Evolutionary conservation across 2,329 filamentous ascomycete species (phyloP).

Genomic region (Ilyonectria sp.): DNA sequence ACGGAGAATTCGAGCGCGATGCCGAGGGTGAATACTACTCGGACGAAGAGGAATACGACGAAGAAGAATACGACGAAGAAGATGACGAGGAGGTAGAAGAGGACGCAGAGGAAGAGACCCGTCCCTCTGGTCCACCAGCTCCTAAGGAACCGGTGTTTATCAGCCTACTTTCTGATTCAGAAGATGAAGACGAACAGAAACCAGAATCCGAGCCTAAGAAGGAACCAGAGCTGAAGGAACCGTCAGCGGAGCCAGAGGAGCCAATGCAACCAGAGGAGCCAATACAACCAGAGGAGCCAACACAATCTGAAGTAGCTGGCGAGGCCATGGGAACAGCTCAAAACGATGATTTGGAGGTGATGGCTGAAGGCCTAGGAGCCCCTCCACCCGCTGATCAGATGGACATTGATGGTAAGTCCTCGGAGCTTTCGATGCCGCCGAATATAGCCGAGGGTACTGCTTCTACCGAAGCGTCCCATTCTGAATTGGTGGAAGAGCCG

Average conservation of each 20-base stretch:
- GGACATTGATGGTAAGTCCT: slow-evolving; percentile 26
- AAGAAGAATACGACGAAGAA: slow-evolving; percentile 44
- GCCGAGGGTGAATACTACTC: slow-evolving; percentile 47
- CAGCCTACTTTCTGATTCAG: slow-evolving; percentile 63
- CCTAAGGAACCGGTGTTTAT: slow-evolving; percentile 60
- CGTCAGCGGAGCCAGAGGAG: not conserved
- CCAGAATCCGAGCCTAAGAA: slow-evolving; percentile 18
- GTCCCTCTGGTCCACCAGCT: slow-evolving; percentile 30
- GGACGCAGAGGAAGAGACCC: slow-evolving; percentile 37
- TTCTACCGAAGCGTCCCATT: not conserved
- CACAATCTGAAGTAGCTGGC: not conserved
- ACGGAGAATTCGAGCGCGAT: slow-evolving; percentile 50
- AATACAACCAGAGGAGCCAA: not conserved
- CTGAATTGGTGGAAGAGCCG: slow-evolving; percentile 11
- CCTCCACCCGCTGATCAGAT: slow-evolving; percentile 8
- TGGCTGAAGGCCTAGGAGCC: not conserved
- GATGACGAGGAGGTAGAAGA: slow-evolving; percentile 18
- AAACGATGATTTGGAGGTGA: not conserved
- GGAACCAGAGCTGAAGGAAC: not conserved
- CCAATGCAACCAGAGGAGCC: not conserved
- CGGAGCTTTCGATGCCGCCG: not conserved
- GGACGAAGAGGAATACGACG: slow-evolving; percentile 46
- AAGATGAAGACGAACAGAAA: slow-evolving; percentile 57
- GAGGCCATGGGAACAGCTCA: not conserved
- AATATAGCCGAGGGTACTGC: slow-evolving; percentile 5